These are phyloP conservation scores for Leptomonas seymouri DNA, from an alignment of 208 protist species.

Conservation along the genomic window DNA sequence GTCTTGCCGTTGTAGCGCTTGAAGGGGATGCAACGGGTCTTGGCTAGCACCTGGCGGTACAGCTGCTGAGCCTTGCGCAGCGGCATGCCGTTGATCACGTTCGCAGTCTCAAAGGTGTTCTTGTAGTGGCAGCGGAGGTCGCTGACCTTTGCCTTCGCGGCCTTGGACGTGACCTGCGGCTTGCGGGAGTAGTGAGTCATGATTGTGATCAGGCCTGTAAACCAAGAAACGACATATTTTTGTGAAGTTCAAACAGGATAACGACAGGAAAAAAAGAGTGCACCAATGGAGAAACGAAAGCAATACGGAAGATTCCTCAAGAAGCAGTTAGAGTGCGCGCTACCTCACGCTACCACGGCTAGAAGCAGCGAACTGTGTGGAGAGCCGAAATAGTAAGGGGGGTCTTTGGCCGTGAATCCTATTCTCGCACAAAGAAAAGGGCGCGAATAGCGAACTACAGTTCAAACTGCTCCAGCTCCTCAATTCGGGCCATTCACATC, in stretches of 20 bases:
- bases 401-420: too few species aligned
- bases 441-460: too few species aligned
- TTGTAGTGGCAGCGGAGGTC: conserved; percentile 95
- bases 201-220: conserved; percentile 8
- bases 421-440: too few species aligned
- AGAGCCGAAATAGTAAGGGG: too few species aligned
- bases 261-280: neutral
- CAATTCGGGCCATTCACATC: too few species aligned
- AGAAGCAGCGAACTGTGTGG: too few species aligned
- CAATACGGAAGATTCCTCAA: too few species aligned
- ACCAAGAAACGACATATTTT: neutral
- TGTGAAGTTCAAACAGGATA: neutral
- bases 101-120: conserved; percentile 95
- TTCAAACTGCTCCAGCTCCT: too few species aligned
- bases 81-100: conserved; percentile 93
- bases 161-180: conserved; percentile 90
- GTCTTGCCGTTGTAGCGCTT: conserved; percentile 93
- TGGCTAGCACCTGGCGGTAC: conserved; percentile 94
- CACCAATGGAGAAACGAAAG: neutral
- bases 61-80: conserved; percentile 93
- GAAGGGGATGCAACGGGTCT: conserved; percentile 96
- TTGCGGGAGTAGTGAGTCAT: conserved; percentile 94
- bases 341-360: too few species aligned
- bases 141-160: conserved; percentile 86
- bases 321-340: too few species aligned